Conservation (phyloP, 768 basidiomycete genomes). For the Kwoniella sp. region DNA sequence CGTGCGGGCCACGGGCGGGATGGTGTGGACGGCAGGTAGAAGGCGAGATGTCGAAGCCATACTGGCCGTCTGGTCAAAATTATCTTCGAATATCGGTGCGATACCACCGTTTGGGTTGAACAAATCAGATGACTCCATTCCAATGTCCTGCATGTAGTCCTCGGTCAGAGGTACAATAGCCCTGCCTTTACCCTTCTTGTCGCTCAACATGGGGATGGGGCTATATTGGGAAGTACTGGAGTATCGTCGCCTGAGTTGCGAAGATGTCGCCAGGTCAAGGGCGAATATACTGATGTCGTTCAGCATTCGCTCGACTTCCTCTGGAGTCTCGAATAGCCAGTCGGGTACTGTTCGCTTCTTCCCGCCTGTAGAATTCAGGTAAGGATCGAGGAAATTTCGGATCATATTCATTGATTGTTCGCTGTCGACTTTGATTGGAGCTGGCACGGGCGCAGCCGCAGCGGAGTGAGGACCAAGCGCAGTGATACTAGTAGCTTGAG, state of each 20-base stretch:
- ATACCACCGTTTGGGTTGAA: too few species aligned
- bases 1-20: neutral
- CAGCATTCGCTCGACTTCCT: slow-evolving; percentile 19
- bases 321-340: slow-evolving; percentile 38
- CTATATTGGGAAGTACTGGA: neutral
- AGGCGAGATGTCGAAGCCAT: neutral
- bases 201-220: too few species aligned
- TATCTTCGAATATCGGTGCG: too few species aligned
- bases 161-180: neutral
- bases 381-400: slow-evolving; percentile 23
- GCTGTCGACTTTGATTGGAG: neutral
- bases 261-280: slow-evolving; percentile 16
- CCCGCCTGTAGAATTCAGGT: slow-evolving; percentile 20
- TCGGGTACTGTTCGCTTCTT: slow-evolving; percentile 37
- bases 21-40: neutral
- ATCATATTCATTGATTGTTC: neutral
- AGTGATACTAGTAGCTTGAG: neutral
- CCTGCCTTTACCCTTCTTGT: neutral
- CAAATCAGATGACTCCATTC: too few species aligned
- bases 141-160: neutral
- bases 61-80: neutral
- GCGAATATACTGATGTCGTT: slow-evolving; percentile 39
- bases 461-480: neutral
- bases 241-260: neutral
- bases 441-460: neutral